Percentiles rank a stretch among this genome's conserved stretches.
Conservation (phyloP, 192 early-diverging fungal species). For the Coemansia sp. region DNA sequence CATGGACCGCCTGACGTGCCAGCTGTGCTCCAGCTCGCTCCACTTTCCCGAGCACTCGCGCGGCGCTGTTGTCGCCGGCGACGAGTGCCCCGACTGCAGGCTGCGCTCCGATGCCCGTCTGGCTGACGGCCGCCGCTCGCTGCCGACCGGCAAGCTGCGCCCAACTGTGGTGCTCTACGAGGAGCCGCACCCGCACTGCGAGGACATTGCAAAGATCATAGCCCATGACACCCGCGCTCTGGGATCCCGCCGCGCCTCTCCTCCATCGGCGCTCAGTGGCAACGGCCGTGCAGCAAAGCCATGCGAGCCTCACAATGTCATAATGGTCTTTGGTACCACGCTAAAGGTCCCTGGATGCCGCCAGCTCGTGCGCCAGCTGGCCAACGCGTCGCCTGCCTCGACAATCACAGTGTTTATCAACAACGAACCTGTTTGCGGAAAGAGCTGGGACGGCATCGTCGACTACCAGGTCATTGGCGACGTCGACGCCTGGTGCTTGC, state of each 20-base stretch:
- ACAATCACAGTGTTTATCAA: slow-evolving; percentile 44
- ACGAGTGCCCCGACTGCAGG: slow-evolving; percentile 51
- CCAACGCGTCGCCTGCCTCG: slow-evolving; percentile 21
- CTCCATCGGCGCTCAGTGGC: background rate
- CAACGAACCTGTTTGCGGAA: slow-evolving; percentile 52
- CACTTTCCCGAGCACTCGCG: slow-evolving; percentile 58
- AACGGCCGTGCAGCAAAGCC: background rate
- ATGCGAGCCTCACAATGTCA: slow-evolving; percentile 23
- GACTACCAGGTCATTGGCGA: slow-evolving; percentile 52
- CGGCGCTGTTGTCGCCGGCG: slow-evolving; percentile 64
- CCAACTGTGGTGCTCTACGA: slow-evolving; percentile 96
- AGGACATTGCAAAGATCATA: slow-evolving; percentile 50
- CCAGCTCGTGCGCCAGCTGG: slow-evolving; percentile 46
- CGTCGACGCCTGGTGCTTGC: slow-evolving; percentile 50
- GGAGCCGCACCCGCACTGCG: slow-evolving; percentile 61
- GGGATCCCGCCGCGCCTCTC: slow-evolving; percentile 17
- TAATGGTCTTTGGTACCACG: slow-evolving; percentile 57
- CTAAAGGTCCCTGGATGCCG: slow-evolving; percentile 55
- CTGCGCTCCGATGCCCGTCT: slow-evolving; percentile 27
- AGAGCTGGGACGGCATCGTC: slow-evolving; percentile 47
- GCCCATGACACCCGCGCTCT: slow-evolving; percentile 44
- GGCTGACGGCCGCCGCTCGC: slow-evolving; percentile 66
- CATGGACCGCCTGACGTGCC: slow-evolving; percentile 82
- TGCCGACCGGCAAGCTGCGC: slow-evolving; percentile 74
- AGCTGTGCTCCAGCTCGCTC: slow-evolving; percentile 70